Base-by-base conservation (phyloP, 1,139 yeast species). In the Geotrichum aggregatum region DNA sequence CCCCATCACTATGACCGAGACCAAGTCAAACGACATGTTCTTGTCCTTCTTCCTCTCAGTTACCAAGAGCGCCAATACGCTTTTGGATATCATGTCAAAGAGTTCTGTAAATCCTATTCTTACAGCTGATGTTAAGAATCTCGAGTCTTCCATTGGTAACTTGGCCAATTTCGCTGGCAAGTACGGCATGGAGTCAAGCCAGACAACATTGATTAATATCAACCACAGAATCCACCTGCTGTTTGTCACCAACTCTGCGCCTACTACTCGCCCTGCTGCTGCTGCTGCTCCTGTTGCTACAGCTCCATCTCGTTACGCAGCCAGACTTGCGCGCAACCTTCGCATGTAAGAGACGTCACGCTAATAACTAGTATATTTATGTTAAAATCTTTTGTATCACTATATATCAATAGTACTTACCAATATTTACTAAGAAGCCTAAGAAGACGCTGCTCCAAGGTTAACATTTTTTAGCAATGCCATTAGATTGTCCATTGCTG, bases 11-110 rank as follows among this genome's bases (percentile, higher is more conserved):
- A 35, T 58, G 30, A 58, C 67, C 19, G 53, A 54, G 36, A 61
- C 57, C 4, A 55, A 63, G 36, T 63, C 62, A n/a, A 53, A 58
- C 42, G 56, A 61, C 34, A 55, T 65, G 31, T 60, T 66, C 3
- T 59, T 59, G 4, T 68, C 70, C 18, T 57, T 64, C 47, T 61
- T 66, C 49, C 68, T 65, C 55, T 61, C 69, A 11, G 59, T 67
- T 18, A 63, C 68, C 46, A 64, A 65, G 57, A 68, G 70, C 38
- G 64, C 65, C 21, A 68, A 67, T 54, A 67, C 63, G 3, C 52
- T 66, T 16, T 52, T 66, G 13, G 59, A 65, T 33, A 63, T 59
- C 53, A 50, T 63, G 34, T 31, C 59, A 38, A 60, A 58, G 14
- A 57, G 58, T 14, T 55, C 56, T 35, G 50, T 47, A 14, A 53